A percentile compares a stretch with the other conserved stretches of the same genome.
phyloP scores from a whole-genome alignment of 441 rosid species.

The Viola pubescens region DNA sequence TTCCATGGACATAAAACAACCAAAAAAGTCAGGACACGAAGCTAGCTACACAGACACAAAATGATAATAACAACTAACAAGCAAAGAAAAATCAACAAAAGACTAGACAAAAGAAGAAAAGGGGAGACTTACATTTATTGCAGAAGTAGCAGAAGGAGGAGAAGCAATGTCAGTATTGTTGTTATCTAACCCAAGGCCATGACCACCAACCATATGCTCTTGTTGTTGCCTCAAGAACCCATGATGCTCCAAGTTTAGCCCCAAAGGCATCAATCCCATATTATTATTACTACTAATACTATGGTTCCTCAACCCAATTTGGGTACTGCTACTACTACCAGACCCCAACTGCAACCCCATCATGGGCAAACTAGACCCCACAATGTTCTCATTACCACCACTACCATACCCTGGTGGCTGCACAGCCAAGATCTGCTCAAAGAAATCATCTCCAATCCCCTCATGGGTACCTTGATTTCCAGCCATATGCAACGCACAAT shows the following conservation, averaged over 20 bases:
- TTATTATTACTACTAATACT: conserved; percentile 14
- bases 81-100: not conserved
- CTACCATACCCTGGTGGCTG: conserved; percentile 36
- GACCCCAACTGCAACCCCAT: conserved; percentile 47
- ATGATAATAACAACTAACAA: not conserved
- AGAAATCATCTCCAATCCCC: conserved; percentile 56
- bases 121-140: conserved; percentile 33
- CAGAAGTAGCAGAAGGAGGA: conserved; percentile 39
- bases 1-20: conserved; percentile 1
- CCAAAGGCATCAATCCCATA: conserved; percentile 55
- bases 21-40: conserved; percentile 5
- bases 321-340: conserved; percentile 14
- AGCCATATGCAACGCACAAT: conserved; percentile 27
- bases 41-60: not conserved
- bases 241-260: conserved; percentile 52
- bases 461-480: conserved; percentile 39
- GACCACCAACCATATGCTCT: conserved; percentile 15
- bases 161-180: conserved; percentile 23
- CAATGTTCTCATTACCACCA: conserved; percentile 22
- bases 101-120: not conserved
- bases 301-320: conserved; percentile 9
- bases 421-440: conserved; percentile 61
- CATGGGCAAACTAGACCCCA: conserved; percentile 38
- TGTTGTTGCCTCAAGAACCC: conserved; percentile 42
- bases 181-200: conserved; percentile 14